Percentiles rank a stretch among this genome's conserved stretches.
These are phyloP conservation scores for Musa acuminata DNA, from an alignment of 176 grass and related monocot genomes.

Conservation along the genomic window DNA sequence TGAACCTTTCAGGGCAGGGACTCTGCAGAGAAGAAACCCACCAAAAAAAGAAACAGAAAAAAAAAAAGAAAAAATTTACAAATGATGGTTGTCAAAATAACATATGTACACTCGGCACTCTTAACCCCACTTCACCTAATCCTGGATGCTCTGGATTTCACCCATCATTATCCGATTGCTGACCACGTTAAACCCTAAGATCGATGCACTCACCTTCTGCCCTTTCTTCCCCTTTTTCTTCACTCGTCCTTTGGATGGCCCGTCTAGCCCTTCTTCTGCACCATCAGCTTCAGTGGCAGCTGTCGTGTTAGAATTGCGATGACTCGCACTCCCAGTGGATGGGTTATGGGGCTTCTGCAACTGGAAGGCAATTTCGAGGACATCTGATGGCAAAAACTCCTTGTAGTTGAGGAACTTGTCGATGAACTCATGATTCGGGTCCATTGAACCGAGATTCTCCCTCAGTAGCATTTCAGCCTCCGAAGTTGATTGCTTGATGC, in stretches of 20 bases:
- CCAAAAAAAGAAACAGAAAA: no score
- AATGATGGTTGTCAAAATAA: no score
- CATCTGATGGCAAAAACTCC: slow-evolving; percentile 71
- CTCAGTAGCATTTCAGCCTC: slow-evolving; percentile 64
- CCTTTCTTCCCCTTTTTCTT: slow-evolving; percentile 99
- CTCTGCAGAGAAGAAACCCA: no score
- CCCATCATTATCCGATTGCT: slow-evolving; percentile 99
- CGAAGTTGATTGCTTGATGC: slow-evolving; percentile 63
- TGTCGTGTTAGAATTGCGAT: slow-evolving; percentile 6
- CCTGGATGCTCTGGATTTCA: slow-evolving; percentile 74
- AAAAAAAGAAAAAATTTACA: no score
- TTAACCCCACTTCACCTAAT: slow-evolving; percentile 17
- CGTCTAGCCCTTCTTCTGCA: slow-evolving; percentile 18
- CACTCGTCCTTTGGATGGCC: slow-evolving; percentile 18
- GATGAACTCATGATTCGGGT: slow-evolving; percentile 62
- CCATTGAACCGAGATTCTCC: slow-evolving; percentile 73
- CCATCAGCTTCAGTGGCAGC: slow-evolving; percentile 19
- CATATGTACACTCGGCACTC: no score
- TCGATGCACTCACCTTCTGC: slow-evolving; percentile 70
- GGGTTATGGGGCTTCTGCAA: slow-evolving; percentile 13
- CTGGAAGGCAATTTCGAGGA: slow-evolving; percentile 73
- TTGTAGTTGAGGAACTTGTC: slow-evolving; percentile 95
- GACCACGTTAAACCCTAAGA: slow-evolving; percentile 89
- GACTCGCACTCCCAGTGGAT: slow-evolving; percentile 12
- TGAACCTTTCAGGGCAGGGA: no score